Percentiles rank a stretch among this genome's conserved stretches.
phyloP scores from a whole-genome alignment of 2,329 filamentous ascomycete species.

The Exophiala sideris region DNA sequence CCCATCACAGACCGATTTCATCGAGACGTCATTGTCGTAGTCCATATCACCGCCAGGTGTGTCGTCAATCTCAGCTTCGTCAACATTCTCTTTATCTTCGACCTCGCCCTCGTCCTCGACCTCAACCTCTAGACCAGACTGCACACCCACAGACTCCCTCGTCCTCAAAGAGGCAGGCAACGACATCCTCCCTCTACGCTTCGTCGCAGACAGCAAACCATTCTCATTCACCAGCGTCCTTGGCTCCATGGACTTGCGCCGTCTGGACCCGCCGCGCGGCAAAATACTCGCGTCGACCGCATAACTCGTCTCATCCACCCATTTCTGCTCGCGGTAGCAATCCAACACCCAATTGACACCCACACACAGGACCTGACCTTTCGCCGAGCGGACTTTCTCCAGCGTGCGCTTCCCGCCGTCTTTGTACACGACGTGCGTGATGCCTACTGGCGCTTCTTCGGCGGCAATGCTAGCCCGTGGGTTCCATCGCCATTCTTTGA shows the following conservation, averaged over 20 bases:
- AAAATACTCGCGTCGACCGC: constrained; percentile 64
- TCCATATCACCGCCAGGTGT: too few species aligned
- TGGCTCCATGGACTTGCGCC: constrained; percentile 79
- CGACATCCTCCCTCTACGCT: constrained; percentile 6
- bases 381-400: constrained; percentile 71
- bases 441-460: constrained; percentile 53
- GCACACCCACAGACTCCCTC: neutral
- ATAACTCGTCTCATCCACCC: constrained; percentile 71
- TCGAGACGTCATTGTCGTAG: too few species aligned
- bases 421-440: constrained; percentile 89
- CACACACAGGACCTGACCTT: constrained; percentile 77
- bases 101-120: too few species aligned
- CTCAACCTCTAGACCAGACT: neutral
- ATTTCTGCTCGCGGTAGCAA: constrained; percentile 71
- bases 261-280: constrained; percentile 67
- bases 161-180: constrained; percentile 16
- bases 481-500: constrained; percentile 74
- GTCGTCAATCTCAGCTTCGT: too few species aligned
- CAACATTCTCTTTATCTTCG: too few species aligned
- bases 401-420: constrained; percentile 77
- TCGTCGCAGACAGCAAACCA: constrained; percentile 53
- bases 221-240: constrained; percentile 66
- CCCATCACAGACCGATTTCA: neutral
- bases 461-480: constrained; percentile 43
- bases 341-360: constrained; percentile 86